These are phyloP conservation scores for Auriscalpium orientale DNA, from an alignment of 768 basidiomycete species.

Conservation along the genomic window DNA sequence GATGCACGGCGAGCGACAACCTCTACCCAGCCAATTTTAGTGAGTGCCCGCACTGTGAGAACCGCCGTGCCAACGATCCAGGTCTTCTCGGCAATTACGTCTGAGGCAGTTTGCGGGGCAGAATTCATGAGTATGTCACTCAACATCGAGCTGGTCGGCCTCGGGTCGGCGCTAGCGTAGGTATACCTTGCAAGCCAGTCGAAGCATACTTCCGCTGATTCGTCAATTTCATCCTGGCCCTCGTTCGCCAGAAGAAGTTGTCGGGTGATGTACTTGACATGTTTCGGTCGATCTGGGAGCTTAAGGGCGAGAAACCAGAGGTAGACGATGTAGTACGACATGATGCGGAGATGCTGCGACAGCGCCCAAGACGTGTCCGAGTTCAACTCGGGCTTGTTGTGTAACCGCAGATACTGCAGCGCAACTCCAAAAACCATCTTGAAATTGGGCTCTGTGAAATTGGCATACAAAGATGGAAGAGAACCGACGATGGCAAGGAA, in stretches of 20 bases:
- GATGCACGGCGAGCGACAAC: constrained; percentile 81
- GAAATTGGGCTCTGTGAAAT: constrained; percentile 86
- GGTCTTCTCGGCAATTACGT: constrained; percentile 54
- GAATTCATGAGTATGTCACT: constrained; percentile 72
- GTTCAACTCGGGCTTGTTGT: constrained; percentile 57
- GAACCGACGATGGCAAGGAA: constrained; percentile 86
- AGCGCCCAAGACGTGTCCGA: constrained; percentile 74
- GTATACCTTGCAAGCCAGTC: constrained; percentile 96
- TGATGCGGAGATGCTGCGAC: constrained; percentile 83
- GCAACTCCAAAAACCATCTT: constrained; percentile 94
- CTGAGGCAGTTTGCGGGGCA: constrained; percentile 24
- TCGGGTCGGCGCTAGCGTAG: constrained; percentile 89
- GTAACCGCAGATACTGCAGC: constrained; percentile 86
- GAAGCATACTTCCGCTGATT: constrained; percentile 91
- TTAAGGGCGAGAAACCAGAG: constrained; percentile 90
- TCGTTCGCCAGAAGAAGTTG: constrained; percentile 85
- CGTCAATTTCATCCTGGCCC: constrained; percentile 65
- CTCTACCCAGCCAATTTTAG: constrained; percentile 81
- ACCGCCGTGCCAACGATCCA: constrained; percentile 86
- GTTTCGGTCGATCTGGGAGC: constrained; percentile 69
- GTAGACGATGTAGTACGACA: constrained; percentile 88
- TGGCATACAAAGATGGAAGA: constrained; percentile 69
- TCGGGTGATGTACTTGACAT: constrained; percentile 80
- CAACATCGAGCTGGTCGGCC: constrained; percentile 73
- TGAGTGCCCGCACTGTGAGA: constrained; percentile 70